Conservation (phyloP, 1,284 basidiomycete genomes). For the Gomphus bonarii region DNA sequence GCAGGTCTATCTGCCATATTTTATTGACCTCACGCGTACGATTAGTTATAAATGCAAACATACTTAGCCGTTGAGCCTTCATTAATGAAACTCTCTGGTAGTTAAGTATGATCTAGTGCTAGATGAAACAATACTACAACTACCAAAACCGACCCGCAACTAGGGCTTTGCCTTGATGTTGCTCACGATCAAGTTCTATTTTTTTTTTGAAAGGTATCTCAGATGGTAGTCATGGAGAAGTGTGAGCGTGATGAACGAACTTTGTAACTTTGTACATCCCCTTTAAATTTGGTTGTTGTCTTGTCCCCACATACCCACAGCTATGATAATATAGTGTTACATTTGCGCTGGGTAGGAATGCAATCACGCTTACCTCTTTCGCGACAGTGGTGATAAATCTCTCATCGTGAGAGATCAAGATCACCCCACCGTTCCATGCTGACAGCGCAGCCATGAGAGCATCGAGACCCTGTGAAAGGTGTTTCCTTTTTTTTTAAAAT, state of each 20-base stretch:
- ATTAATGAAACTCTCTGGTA: background rate
- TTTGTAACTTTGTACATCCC: constrained; percentile 92
- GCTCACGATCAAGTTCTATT: constrained; percentile 67
- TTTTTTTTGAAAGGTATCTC: constrained; percentile 21
- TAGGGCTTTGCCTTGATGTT: constrained; percentile 61
- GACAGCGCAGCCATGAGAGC: constrained; percentile 86
- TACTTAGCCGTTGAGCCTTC: no score
- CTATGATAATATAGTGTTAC: constrained; percentile 26
- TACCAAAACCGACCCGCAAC: background rate
- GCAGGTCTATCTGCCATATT: no score
- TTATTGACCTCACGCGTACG: no score
- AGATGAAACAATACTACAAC: background rate
- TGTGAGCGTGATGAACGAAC: constrained; percentile 27
- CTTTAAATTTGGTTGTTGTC: constrained; percentile 76
- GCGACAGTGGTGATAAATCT: constrained; percentile 83
- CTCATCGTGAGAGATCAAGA: constrained; percentile 91
- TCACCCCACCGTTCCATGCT: constrained; percentile 93
- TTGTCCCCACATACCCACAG: constrained; percentile 88
- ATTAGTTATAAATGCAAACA: no score
- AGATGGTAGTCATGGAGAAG: constrained; percentile 9
- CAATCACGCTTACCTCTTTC: constrained; percentile 42
- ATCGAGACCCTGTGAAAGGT: constrained; percentile 66
- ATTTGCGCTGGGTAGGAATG: background rate
- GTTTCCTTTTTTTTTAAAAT: background rate
- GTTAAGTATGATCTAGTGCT: background rate